Evolutionary conservation across 2,329 filamentous ascomycete genomes (phyloP).

Genomic region (Epichloe amarillans): DNA sequence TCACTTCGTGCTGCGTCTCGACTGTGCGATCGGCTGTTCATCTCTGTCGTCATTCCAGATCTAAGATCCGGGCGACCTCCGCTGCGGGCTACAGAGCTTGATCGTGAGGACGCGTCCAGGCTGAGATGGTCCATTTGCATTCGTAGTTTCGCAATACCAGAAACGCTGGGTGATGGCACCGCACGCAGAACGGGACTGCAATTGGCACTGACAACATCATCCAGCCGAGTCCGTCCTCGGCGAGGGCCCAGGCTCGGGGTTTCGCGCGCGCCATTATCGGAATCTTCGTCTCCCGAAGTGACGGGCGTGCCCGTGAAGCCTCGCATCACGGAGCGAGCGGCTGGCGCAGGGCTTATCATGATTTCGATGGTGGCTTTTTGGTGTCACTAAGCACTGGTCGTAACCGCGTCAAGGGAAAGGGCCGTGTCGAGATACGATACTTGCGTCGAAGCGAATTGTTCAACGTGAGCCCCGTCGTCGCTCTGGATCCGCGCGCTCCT

Average conservation of each 20-base stretch:
- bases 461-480: slow-evolving; percentile 41
- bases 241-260: slow-evolving; percentile 24
- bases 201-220: slow-evolving; percentile 48
- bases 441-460: slow-evolving; percentile 9
- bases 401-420: neutral
- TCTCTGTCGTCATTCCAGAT: slow-evolving; percentile 35
- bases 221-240: slow-evolving; percentile 29
- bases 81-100: slow-evolving; percentile 41
- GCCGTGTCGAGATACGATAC: slow-evolving; percentile 6
- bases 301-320: slow-evolving; percentile 42
- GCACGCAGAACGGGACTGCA: slow-evolving; percentile 47
- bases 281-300: slow-evolving; percentile 45
- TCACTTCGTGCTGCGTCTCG: slow-evolving; percentile 42
- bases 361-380: slow-evolving; percentile 6
- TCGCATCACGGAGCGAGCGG: slow-evolving; percentile 41
- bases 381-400: neutral
- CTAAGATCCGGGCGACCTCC: slow-evolving; percentile 25
- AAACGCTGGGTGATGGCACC: slow-evolving; percentile 39
- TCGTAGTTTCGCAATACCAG: slow-evolving; percentile 73
- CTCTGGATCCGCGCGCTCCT: slow-evolving; percentile 44
- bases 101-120: slow-evolving; percentile 43
- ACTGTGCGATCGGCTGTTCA: slow-evolving; percentile 40
- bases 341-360: slow-evolving; percentile 34
- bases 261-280: slow-evolving; percentile 30
- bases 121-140: slow-evolving; percentile 68